Conservation (phyloP, 2,329 filamentous ascomycete genomes). For the Cylindrodendrum hubeiense region DNA sequence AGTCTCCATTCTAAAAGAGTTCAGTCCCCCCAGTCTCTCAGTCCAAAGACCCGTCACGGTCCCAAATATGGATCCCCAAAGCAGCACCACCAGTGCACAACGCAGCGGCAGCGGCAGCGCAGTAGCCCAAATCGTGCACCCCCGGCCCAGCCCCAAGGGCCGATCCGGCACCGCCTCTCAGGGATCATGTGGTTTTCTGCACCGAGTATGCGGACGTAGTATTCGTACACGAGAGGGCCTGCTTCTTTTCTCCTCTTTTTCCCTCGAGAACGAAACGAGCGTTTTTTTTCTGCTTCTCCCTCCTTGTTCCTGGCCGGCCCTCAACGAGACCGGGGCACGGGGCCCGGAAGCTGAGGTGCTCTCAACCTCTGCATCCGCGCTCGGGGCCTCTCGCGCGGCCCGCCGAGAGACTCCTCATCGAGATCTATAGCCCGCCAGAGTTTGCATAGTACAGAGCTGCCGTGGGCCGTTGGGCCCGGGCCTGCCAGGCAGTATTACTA, state of each 20-base stretch:
- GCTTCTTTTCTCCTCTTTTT: conserved; percentile 2
- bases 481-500: background rate
- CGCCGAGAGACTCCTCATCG: background rate
- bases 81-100: no score
- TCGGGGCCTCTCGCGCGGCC: background rate
- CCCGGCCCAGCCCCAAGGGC: conserved; percentile 5
- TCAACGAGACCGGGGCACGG: background rate
- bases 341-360: background rate
- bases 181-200: conserved; percentile 28
- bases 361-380: background rate
- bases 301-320: conserved; percentile 11
- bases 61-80: background rate
- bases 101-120: background rate
- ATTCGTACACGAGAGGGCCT: background rate
- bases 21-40: background rate
- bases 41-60: background rate
- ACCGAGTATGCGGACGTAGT: background rate
- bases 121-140: conserved; percentile 5
- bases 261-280: background rate
- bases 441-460: no score
- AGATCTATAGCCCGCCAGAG: background rate
- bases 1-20: background rate
- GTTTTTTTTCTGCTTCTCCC: background rate
- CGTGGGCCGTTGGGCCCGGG: background rate
- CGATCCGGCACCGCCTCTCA: conserved; percentile 13